Base-by-base conservation (phyloP, 345 rosid species). In the Acer yangbiense region DNA sequence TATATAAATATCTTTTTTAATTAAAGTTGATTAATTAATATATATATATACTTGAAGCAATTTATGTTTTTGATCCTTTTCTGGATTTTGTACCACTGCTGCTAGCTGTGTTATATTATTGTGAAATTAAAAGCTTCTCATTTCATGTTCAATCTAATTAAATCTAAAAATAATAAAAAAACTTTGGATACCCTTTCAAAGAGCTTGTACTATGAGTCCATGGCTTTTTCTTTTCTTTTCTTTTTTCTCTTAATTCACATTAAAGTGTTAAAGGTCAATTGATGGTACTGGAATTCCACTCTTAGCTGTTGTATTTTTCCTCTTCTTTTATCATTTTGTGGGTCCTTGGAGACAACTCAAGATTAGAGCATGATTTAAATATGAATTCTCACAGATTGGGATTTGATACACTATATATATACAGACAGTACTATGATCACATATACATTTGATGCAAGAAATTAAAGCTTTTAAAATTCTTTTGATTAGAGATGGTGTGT, bases 141-240 rank as follows among this genome's bases (percentile, higher is more conserved):
- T 66, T 61, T 62, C 13, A 62, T 3, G 9, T 63, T 58, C 48
- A 43, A 23, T 61, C 18, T 25, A 46, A 46, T 60, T 46, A 9
- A 13, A 20, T 55, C n/a, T 57, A 7, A 16, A 14, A 20, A 7
- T n/a, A 4, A 18, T 20, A 17, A 7, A 5, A n/a, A 58, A n/a
- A 1, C 89, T 75, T 82, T 82, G 87, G 89, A 83, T 86, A 78
- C 85, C 78, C 68, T 71, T 65, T 78, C 79, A 77, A 60, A 83
- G 86, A 76, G 66, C 25, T 70, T 80, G 75, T 71, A 74, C 50
- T 29, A 41, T 76, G 69, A 8, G 39, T 9, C 32, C 32, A 35
- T 35, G 6, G 39, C 39, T 35, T 35, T 4, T 35, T 35, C 0
- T 5, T 35, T 35, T 4, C 4, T 35, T 35, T 11, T 44, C 11